Evolutionary conservation across 225 moss, liverwort and hornwort genomes (phyloP).

Genomic region (Neckera pumila): DNA sequence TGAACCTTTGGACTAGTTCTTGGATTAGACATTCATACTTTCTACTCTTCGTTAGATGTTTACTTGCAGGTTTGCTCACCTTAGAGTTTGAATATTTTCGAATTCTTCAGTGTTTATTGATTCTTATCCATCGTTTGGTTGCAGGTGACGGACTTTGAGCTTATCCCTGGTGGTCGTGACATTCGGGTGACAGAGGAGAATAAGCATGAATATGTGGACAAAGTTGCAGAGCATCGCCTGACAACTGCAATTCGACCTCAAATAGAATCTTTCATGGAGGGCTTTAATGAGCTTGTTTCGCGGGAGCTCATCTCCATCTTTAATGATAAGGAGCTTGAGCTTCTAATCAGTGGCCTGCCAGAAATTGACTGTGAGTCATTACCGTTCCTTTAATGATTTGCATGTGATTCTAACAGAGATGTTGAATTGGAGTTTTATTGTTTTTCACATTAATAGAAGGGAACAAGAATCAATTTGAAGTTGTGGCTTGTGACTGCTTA

Average conservation of each 20-base stretch:
- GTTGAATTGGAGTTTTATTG: background rate
- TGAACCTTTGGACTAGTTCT: background rate
- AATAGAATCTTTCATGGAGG: conserved; percentile 85
- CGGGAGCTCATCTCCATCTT: conserved; percentile 94
- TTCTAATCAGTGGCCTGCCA: conserved; percentile 89
- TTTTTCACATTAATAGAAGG: background rate
- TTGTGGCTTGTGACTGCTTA: background rate
- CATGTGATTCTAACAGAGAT: background rate
- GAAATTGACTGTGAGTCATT: conserved; percentile 82
- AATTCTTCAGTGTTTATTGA: background rate
- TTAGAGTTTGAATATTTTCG: background rate
- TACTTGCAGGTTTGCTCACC: background rate
- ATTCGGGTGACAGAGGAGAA: conserved; percentile 95
- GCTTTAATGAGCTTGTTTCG: conserved; percentile 79
- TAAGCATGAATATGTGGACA: conserved; percentile 96
- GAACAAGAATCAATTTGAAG: background rate
- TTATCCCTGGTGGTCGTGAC: conserved; percentile 83
- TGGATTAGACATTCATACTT: background rate
- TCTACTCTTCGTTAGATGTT: background rate
- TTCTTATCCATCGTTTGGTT: background rate
- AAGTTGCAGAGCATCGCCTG: conserved; percentile 93
- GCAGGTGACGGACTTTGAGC: conserved; percentile 94
- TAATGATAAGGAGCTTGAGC: conserved; percentile 96
- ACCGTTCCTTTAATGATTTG: background rate
- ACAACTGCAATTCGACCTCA: conserved; percentile 99